These are phyloP conservation scores for Pilasporangium apinafurcum DNA, from an alignment of 352 stramenopile genomes.

Conservation along the genomic window DNA sequence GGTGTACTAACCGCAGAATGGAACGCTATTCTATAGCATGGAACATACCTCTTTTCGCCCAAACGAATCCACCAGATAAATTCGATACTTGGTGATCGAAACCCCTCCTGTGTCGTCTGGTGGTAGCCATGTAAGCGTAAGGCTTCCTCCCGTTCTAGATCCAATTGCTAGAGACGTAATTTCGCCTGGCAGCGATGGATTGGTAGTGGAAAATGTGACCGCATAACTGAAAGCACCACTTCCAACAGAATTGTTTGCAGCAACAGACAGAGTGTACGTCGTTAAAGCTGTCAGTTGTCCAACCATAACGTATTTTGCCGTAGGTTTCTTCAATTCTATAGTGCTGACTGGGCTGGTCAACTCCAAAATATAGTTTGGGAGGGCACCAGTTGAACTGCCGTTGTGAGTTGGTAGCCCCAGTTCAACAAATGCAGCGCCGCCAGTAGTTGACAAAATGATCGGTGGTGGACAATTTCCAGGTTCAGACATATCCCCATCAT, in stretches of 20 bases:
- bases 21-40: too few relatives aligned
- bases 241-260: constrained; percentile 22
- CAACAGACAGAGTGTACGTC: constrained; percentile 32
- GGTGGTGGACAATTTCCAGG: constrained; percentile 20
- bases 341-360: constrained; percentile 10
- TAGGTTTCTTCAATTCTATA: constrained; percentile 8
- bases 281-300: constrained; percentile 23
- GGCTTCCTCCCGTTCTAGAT: constrained; percentile 24
- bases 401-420: constrained; percentile 34
- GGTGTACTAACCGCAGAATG: too few relatives aligned
- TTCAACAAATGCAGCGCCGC: constrained; percentile 26
- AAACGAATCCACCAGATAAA: constrained; percentile 18
- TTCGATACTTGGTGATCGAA: constrained; percentile 48
- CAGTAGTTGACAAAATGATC: constrained; percentile 16
- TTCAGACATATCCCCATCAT: constrained; percentile 41
- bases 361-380: constrained; percentile 28
- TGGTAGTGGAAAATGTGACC: constrained; percentile 28
- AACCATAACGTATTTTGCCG: constrained; percentile 4
- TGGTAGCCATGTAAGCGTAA: constrained; percentile 28
- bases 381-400: constrained; percentile 24
- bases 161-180: constrained; percentile 9
- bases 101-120: constrained; percentile 49
- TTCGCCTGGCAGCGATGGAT: constrained; percentile 25
- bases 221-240: constrained; percentile 21
- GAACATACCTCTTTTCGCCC: constrained; percentile 10